A percentile compares a stretch with the other conserved stretches of the same genome.
These are phyloP conservation scores for Penicillium tannophilum DNA, from an alignment of 495 filamentous ascomycete genomes.

Conservation along the genomic window DNA sequence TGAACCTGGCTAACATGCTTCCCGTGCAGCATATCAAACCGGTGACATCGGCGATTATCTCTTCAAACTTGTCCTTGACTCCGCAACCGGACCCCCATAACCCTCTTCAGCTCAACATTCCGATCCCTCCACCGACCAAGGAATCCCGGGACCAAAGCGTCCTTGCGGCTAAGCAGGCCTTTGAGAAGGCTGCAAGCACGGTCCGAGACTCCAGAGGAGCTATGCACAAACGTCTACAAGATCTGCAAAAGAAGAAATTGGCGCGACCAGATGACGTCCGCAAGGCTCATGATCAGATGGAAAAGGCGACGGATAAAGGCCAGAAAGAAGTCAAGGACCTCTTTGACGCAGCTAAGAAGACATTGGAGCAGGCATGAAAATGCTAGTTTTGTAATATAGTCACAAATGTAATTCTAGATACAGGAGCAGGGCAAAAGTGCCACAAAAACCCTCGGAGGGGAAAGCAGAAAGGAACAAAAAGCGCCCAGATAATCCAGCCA, in stretches of 20 bases:
- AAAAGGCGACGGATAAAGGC: slow-evolving; percentile 72
- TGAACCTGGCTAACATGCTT: slow-evolving; percentile 2
- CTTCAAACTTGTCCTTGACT: slow-evolving; percentile 68
- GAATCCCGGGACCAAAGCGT: slow-evolving; percentile 59
- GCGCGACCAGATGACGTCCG: slow-evolving; percentile 67
- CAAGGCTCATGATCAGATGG: slow-evolving; percentile 68
- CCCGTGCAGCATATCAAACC: slow-evolving; percentile 64
- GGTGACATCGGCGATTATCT: slow-evolving; percentile 68
- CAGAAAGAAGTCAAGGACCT: slow-evolving; percentile 66
- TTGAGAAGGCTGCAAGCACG: slow-evolving; percentile 56
- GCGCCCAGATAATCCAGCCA: slow-evolving; percentile 14
- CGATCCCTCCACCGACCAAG: slow-evolving; percentile 68
- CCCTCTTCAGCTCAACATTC: slow-evolving; percentile 69
- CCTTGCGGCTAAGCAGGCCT: slow-evolving; percentile 58
- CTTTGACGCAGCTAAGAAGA: slow-evolving; percentile 67
- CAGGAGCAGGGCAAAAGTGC: slow-evolving; percentile 2
- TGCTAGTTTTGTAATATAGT: slow-evolving; percentile 17
- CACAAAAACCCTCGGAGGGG: slow-evolving; percentile 2
- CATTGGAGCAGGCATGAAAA: slow-evolving; percentile 47
- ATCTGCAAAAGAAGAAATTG: slow-evolving; percentile 55
- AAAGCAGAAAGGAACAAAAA: slow-evolving; percentile 14
- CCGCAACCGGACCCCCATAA: slow-evolving; percentile 71
- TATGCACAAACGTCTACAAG: slow-evolving; percentile 67
- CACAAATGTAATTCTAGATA: slow-evolving; percentile 28
- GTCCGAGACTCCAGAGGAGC: slow-evolving; percentile 57